phyloP scores from a whole-genome alignment of 371 early-diverging fungal species.

The Modicella reniformis region DNA sequence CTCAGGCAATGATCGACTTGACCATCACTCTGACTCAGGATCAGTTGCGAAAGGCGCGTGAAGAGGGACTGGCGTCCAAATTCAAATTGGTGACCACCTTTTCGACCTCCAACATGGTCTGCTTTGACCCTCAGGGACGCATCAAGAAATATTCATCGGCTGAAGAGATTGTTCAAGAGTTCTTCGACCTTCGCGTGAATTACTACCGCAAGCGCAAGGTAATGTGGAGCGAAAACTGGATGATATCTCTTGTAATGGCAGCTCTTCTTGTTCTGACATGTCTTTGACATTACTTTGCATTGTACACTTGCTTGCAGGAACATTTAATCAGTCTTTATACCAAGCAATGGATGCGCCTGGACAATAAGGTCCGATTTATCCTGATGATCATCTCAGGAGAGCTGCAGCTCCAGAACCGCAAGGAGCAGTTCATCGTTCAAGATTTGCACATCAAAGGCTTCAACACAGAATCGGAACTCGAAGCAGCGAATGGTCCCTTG shows the following conservation, averaged over 20 bases:
- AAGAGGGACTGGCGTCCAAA: constrained; percentile 82
- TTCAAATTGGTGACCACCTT: constrained; percentile 85
- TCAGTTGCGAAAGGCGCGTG: constrained; percentile 76
- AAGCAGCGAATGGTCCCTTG: constrained; percentile 44
- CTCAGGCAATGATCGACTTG: constrained; percentile 86
- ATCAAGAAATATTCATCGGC: constrained; percentile 87
- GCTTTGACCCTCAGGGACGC: constrained; percentile 93
- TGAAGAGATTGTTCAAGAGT: constrained; percentile 92
- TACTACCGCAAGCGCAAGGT: constrained; percentile 95
- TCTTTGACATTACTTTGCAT: background rate
- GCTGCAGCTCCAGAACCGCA: constrained; percentile 89
- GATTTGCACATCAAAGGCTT: constrained; percentile 85
- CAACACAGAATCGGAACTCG: constrained; percentile 68
- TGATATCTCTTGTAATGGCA: too few relatives aligned
- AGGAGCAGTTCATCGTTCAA: constrained; percentile 79
- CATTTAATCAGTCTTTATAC: constrained; percentile 77
- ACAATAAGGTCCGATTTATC: constrained; percentile 96
- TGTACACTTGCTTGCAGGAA: constrained; percentile 54
- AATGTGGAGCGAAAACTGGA: constrained; percentile 1
- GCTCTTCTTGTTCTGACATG: background rate
- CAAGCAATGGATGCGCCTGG: constrained; percentile 80
- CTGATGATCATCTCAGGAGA: constrained; percentile 88
- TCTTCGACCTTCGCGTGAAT: constrained; percentile 88
- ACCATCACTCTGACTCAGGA: constrained; percentile 78
- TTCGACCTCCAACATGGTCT: constrained; percentile 94